These are phyloP conservation scores for Apophysomyces variabilis DNA, from an alignment of 371 early-diverging fungal species.

Conservation along the genomic window DNA sequence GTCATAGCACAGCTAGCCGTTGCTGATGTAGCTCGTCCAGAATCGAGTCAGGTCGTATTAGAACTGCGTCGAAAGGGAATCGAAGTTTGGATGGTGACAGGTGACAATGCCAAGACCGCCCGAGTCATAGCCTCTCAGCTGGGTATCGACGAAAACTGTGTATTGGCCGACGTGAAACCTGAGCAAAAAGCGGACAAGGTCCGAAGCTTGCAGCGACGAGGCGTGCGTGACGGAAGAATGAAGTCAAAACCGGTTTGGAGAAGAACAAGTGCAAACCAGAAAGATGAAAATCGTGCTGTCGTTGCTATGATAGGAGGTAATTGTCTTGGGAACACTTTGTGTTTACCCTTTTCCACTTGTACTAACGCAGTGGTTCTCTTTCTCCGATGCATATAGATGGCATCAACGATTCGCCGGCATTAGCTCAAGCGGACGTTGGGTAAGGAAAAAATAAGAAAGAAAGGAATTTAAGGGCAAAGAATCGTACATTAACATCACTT, in stretches of 20 bases:
- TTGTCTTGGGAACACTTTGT: background rate
- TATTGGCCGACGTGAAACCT: conserved; percentile 65
- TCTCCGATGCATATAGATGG: conserved; percentile 68
- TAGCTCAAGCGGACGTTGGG: conserved; percentile 90
- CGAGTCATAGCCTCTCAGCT: conserved; percentile 62
- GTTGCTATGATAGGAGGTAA: conserved; percentile 68
- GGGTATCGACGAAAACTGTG: conserved; percentile 57
- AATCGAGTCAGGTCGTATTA: conserved; percentile 50
- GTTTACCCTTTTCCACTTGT: background rate
- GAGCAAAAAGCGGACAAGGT: conserved; percentile 72
- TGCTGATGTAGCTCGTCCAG: conserved; percentile 62
- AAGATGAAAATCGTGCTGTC: conserved; percentile 25
- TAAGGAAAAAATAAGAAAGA: conserved; percentile 19
- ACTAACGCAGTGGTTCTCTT: background rate
- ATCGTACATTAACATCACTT: background rate
- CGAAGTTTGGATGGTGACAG: conserved; percentile 77
- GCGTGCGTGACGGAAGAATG: conserved; percentile 16
- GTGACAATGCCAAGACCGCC: conserved; percentile 67
- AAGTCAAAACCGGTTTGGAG: conserved; percentile 26
- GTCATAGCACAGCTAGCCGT: conserved; percentile 60
- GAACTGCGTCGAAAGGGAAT: conserved; percentile 53
- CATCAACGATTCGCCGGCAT: conserved; percentile 92
- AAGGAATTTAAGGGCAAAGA: background rate
- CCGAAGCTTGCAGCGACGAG: conserved; percentile 57
- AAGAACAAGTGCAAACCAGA: conserved; percentile 6